Percentiles rank a stretch among this genome's conserved stretches.
Conservation (phyloP, 768 basidiomycete genomes). For the Suillus variegatus region DNA sequence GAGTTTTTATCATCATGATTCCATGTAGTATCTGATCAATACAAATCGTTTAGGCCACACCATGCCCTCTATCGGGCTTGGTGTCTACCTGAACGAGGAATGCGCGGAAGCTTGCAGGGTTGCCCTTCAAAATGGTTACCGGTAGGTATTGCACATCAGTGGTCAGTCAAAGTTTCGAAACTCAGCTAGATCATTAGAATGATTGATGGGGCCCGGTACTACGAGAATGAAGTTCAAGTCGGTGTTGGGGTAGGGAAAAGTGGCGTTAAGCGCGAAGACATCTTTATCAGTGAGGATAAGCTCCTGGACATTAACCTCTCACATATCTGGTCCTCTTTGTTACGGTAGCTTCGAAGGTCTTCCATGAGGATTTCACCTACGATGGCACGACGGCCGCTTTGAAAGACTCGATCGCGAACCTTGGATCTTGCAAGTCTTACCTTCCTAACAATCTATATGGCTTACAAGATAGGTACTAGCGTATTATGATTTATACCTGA, state of each 20-base stretch:
- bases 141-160: slow-evolving; percentile 3
- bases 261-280: slow-evolving; percentile 47
- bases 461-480: slow-evolving; percentile 31
- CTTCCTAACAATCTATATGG: background rate
- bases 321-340: background rate
- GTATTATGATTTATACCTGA: slow-evolving; percentile 68
- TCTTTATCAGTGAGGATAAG: slow-evolving; percentile 57
- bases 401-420: slow-evolving; percentile 51
- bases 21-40: background rate
- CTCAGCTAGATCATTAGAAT: slow-evolving; percentile 13
- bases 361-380: slow-evolving; percentile 31
- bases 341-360: slow-evolving; percentile 10
- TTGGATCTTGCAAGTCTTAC: slow-evolving; percentile 48
- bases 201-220: slow-evolving; percentile 64
- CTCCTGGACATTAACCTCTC: background rate
- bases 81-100: slow-evolving; percentile 12
- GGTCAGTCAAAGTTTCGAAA: background rate
- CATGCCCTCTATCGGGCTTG: slow-evolving; percentile 18
- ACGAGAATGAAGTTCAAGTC: slow-evolving; percentile 58
- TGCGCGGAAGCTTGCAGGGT: slow-evolving; percentile 14
- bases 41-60: slow-evolving; percentile 7
- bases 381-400: slow-evolving; percentile 54
- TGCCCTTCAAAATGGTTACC: slow-evolving; percentile 14
- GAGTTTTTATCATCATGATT: background rate
- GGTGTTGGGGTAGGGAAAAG: slow-evolving; percentile 53